phyloP scores from a whole-genome alignment of 169 alveolate species.

The Eimeria brunetti region DNA sequence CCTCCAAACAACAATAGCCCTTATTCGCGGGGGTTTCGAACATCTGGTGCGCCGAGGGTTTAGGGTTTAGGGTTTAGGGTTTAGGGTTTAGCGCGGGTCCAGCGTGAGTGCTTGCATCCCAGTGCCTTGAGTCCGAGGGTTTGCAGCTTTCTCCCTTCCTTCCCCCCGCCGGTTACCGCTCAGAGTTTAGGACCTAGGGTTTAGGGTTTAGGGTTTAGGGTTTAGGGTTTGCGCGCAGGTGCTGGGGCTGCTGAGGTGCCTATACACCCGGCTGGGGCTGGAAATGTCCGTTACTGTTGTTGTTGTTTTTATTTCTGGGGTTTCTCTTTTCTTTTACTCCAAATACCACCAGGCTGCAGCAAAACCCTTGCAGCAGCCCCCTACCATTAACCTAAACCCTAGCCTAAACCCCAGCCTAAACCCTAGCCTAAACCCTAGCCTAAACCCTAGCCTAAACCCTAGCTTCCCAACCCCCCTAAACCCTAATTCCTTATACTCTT shows the following conservation, averaged over 20 bases:
- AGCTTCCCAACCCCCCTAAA: background rate
- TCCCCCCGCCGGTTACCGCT: too few species aligned
- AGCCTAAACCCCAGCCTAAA: background rate
- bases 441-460: conserved; percentile 19
- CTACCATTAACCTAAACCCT: background rate
- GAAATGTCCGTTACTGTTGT: conserved; percentile 44
- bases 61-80: background rate
- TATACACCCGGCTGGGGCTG: conserved; percentile 29
- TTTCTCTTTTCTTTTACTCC: conserved; percentile 9
- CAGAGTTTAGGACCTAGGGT: background rate
- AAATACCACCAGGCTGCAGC: background rate
- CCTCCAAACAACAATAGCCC: background rate
- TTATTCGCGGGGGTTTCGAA: conserved; percentile 15
- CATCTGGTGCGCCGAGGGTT: conserved; percentile 46
- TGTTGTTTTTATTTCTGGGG: conserved; percentile 20
- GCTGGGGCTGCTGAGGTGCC: conserved; percentile 12
- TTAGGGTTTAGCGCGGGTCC: background rate
- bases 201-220: background rate
- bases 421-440: conserved; percentile 27
- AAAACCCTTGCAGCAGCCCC: background rate
- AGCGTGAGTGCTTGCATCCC: background rate
- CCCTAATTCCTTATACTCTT: conserved; percentile 12
- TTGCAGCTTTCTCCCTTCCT: too few species aligned
- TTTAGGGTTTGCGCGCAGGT: background rate
- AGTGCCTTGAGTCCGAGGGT: background rate